Conservation (phyloP, 768 basidiomycete genomes). For the Jaapia argillacea region DNA sequence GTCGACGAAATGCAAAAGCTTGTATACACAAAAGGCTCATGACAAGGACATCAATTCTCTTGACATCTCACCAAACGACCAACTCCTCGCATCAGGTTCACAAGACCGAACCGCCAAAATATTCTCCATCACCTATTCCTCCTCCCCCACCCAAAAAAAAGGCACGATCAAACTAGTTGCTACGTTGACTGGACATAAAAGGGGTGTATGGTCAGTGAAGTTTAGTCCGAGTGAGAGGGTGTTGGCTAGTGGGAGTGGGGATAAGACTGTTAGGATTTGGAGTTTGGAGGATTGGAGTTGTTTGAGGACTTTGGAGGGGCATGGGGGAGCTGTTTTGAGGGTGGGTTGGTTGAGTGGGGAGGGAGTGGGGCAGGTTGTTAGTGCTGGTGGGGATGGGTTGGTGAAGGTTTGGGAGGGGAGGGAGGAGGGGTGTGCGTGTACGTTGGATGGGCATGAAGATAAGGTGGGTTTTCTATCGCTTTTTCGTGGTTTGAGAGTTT, state of each 20-base stretch:
- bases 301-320: conserved; percentile 94
- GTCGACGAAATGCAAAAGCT: conserved; percentile 52
- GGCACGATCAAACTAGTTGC: conserved; percentile 74
- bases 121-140: conserved; percentile 59
- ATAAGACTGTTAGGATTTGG: conserved; percentile 93
- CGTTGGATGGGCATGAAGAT: conserved; percentile 95
- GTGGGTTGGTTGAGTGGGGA: conserved; percentile 85
- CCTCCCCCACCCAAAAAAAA: conserved; percentile 29
- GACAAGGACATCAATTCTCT: conserved; percentile 99
- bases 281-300: conserved; percentile 89
- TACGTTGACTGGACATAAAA: conserved; percentile 91
- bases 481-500: neutral
- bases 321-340: conserved; percentile 91
- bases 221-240: conserved; percentile 80
- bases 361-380: conserved; percentile 58
- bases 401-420: conserved; percentile 93
- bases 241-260: conserved; percentile 89
- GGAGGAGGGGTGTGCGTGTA: conserved; percentile 79
- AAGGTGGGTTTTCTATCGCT: conserved; percentile 46
- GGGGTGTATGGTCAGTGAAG: conserved; percentile 91
- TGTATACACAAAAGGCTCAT: conserved; percentile 85
- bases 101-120: conserved; percentile 94
- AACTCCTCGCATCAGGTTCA: conserved; percentile 83
- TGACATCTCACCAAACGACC: conserved; percentile 86
- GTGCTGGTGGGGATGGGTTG: conserved; percentile 86